Evolutionary conservation across 768 basidiomycete species (phyloP).

Genomic region (Lactarius akahatsu): DNA sequence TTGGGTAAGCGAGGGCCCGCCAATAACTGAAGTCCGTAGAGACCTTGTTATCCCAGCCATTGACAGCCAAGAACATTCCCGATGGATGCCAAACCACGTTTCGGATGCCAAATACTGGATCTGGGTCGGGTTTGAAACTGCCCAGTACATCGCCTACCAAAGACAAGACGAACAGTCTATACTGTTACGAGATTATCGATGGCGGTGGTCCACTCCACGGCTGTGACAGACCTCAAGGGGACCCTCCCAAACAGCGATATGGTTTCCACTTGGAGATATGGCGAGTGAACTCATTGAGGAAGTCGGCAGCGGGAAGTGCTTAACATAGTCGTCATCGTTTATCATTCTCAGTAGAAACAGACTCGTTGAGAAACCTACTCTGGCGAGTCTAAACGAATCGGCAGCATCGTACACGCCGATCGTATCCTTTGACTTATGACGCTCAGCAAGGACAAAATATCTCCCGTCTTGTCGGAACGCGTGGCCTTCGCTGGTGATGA

Average conservation of each 20-base stretch:
- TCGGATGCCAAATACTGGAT: slow-evolving; percentile 84
- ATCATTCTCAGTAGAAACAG: slow-evolving; percentile 3
- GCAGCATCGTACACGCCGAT: slow-evolving; percentile 79
- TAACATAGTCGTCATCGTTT: slow-evolving; percentile 13
- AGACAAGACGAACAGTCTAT: slow-evolving; percentile 70
- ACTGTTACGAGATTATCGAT: slow-evolving; percentile 44
- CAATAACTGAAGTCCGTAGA: slow-evolving; percentile 14
- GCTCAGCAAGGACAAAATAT: slow-evolving; percentile 83
- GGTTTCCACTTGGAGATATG: slow-evolving; percentile 73
- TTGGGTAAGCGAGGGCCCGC: neutral
- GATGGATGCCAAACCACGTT: slow-evolving; percentile 82
- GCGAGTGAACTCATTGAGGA: slow-evolving; percentile 66
- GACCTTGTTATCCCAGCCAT: slow-evolving; percentile 90
- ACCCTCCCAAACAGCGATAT: slow-evolving; percentile 82
- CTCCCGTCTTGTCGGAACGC: slow-evolving; percentile 77
- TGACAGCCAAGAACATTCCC: slow-evolving; percentile 76
- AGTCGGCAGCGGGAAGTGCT: slow-evolving; percentile 87
- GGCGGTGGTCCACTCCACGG: neutral
- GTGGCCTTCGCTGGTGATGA: slow-evolving; percentile 50
- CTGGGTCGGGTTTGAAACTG: slow-evolving; percentile 66
- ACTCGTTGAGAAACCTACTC: slow-evolving; percentile 47
- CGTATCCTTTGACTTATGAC: slow-evolving; percentile 87
- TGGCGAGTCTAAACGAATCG: slow-evolving; percentile 67
- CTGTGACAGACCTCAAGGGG: slow-evolving; percentile 63
- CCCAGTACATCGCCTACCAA: slow-evolving; percentile 63